Evolutionary conservation across 495 filamentous ascomycete genomes (phyloP).

Genomic region (Penicillium taxi): DNA sequence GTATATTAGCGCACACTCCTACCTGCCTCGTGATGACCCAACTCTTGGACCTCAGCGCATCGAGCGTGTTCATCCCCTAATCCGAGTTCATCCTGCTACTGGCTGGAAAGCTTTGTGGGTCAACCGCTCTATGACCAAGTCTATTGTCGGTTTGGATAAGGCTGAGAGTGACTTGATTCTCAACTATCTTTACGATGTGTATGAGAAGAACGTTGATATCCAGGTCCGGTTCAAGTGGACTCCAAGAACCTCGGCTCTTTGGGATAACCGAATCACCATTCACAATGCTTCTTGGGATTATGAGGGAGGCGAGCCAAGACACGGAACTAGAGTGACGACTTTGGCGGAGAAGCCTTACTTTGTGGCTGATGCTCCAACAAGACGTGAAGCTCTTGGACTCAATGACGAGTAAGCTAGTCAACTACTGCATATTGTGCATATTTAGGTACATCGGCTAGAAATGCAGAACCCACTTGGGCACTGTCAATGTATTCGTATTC

Average conservation of each 20-base stretch:
- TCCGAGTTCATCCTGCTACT: constrained; percentile 62
- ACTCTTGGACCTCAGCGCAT: constrained; percentile 53
- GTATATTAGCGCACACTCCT: constrained; percentile 57
- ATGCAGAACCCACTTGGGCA: too few relatives aligned
- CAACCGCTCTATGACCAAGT: constrained; percentile 56
- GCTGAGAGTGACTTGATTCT: constrained; percentile 61
- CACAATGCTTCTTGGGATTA: constrained; percentile 65
- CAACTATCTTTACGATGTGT: constrained; percentile 57
- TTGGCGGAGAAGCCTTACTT: constrained; percentile 62
- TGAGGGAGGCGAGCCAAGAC: constrained; percentile 52
- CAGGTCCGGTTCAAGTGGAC: constrained; percentile 62
- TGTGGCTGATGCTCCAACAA: constrained; percentile 48
- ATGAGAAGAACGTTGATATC: constrained; percentile 59
- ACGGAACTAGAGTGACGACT: constrained; percentile 56
- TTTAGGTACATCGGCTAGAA: too few relatives aligned
- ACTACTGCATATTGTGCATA: too few relatives aligned
- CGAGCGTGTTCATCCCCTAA: constrained; percentile 59
- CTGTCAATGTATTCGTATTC: too few relatives aligned
- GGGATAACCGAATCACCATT: constrained; percentile 62
- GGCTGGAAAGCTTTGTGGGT: constrained; percentile 67
- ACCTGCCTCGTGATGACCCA: constrained; percentile 57
- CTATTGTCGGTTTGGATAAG: constrained; percentile 57
- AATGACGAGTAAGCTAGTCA: too few relatives aligned
- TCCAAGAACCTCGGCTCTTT: constrained; percentile 51
- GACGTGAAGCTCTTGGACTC: constrained; percentile 53